Evolutionary conservation across 768 basidiomycete species (phyloP).

Genomic region (Tulasnella sp.): DNA sequence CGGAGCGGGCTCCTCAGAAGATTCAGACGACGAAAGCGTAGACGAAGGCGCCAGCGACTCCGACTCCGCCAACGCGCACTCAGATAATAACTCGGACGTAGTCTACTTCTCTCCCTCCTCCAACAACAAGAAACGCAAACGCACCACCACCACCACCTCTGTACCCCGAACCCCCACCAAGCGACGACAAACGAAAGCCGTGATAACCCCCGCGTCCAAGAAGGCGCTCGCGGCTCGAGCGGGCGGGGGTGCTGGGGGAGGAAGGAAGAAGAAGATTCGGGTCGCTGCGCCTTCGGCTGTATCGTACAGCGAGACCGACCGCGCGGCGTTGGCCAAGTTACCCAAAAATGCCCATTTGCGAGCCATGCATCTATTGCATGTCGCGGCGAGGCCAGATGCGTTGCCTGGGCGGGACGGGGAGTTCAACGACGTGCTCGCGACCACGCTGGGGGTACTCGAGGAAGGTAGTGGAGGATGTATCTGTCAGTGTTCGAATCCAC

Average conservation of each 20-base stretch:
- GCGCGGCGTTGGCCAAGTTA: conserved; percentile 33
- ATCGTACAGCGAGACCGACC: conserved; percentile 22
- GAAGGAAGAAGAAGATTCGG: conserved; percentile 14
- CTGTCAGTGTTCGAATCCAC: conserved; percentile 43
- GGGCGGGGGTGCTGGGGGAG: conserved; percentile 22
- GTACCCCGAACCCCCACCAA: conserved; percentile 9
- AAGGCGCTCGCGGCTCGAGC: conserved; percentile 44
- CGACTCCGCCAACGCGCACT: not conserved
- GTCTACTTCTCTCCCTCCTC: not conserved
- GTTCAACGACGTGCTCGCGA: conserved; percentile 59
- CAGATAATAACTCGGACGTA: not conserved
- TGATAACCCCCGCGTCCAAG: conserved; percentile 69
- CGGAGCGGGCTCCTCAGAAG: conserved; percentile 26
- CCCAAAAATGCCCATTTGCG: conserved; percentile 73
- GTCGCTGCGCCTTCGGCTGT: conserved; percentile 19
- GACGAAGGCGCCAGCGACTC: not conserved
- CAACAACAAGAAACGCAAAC: not conserved
- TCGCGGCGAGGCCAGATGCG: conserved; percentile 80
- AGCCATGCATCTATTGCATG: conserved; percentile 85
- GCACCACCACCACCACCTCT: not conserved
- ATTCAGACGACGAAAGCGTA: not conserved
- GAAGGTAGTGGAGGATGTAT: conserved; percentile 93
- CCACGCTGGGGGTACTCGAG: conserved; percentile 76
- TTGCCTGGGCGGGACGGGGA: conserved; percentile 85
- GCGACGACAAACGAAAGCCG: conserved; percentile 29